Percentiles rank a stretch among this genome's conserved stretches.
Evolutionary conservation across 1,139 yeast species (phyloP).

Genomic region (Magnusiomyces tetraspermus): DNA sequence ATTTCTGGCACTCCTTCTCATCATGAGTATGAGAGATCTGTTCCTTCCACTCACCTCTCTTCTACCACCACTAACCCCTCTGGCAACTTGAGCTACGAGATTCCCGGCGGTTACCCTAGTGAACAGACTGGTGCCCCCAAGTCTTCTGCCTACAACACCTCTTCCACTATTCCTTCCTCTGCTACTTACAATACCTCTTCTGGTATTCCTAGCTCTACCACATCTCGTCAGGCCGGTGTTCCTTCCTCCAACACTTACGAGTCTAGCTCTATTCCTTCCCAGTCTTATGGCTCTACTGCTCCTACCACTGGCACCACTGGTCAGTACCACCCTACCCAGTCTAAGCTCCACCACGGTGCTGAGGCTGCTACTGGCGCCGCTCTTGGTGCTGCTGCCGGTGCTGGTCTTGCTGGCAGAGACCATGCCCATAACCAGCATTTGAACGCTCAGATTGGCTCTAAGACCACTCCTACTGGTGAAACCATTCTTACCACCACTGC

Average conservation of each 20-base stretch:
- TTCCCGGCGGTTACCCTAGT: background rate
- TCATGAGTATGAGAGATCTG: too few relatives aligned
- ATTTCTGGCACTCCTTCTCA: background rate
- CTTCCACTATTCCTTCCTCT: background rate
- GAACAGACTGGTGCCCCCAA: background rate
- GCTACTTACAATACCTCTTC: background rate
- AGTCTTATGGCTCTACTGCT: background rate
- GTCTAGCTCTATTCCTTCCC: background rate
- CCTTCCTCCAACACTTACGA: background rate
- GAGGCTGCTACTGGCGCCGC: constrained; percentile 11
- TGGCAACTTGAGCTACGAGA: background rate
- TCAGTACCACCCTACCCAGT: background rate
- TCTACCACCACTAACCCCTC: constrained; percentile 6
- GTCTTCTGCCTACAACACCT: background rate
- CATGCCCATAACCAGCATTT: background rate
- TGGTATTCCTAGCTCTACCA: background rate
- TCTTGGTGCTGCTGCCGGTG: background rate
- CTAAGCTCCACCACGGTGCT: constrained; percentile 3
- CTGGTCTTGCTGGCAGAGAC: background rate
- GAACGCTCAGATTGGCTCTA: too few relatives aligned
- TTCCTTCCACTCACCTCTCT: constrained; percentile 7
- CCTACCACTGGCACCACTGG: constrained; percentile 2
- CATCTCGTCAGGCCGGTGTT: background rate
- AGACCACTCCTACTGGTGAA: too few relatives aligned
- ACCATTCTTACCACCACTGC: too few relatives aligned